Conservation (phyloP, 305 asterid species). For the Fraxinus latifolia region DNA sequence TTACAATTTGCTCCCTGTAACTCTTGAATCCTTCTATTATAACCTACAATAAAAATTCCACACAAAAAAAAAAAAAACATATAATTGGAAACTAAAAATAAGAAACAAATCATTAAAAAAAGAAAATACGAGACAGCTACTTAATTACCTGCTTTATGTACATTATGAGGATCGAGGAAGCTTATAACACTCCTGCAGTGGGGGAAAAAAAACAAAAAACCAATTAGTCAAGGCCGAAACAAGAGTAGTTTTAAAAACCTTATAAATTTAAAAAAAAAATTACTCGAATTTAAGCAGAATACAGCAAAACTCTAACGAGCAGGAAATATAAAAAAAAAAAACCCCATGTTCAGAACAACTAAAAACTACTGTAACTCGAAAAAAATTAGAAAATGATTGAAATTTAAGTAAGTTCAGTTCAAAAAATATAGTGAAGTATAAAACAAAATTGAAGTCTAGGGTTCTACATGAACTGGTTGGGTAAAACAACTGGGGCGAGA, state of each 20-base stretch:
- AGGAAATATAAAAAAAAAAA: neutral
- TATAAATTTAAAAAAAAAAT: neutral
- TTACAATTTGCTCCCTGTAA: slow-evolving; percentile 84
- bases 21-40: slow-evolving; percentile 97
- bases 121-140: neutral
- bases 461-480: slow-evolving; percentile 21
- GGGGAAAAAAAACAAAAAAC: neutral
- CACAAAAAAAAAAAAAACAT: slow-evolving; percentile 6
- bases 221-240: neutral
- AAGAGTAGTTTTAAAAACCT: neutral
- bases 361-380: neutral
- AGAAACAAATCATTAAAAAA: neutral
- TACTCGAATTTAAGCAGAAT: neutral
- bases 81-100: neutral
- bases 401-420: neutral
- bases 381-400: neutral
- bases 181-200: slow-evolving; percentile 22
- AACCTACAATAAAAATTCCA: slow-evolving; percentile 41
- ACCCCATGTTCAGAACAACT: neutral
- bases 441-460: slow-evolving; percentile 24
- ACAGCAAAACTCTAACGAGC: neutral
- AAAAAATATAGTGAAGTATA: neutral
- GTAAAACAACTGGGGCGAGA: neutral
- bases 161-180: slow-evolving; percentile 40
- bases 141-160: slow-evolving; percentile 74